Evolutionary conservation across 345 rosid species (phyloP), one percentile per base, ranked within the genome.

Genomic region (Hirschfeldia incana): DNA sequence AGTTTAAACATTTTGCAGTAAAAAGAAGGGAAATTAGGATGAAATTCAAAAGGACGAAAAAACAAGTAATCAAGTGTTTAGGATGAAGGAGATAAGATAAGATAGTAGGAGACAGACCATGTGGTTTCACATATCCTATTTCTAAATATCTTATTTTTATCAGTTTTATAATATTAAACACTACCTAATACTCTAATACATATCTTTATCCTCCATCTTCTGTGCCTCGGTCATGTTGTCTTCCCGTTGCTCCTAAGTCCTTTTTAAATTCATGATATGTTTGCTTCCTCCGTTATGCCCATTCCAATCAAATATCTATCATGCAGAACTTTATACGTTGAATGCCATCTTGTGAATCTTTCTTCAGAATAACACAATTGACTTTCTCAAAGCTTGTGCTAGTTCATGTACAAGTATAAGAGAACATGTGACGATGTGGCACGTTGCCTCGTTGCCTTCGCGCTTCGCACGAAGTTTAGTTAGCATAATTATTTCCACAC

Each of bases 31-130:
- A 67, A 76, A 44, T 13, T 32, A 28, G 27, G 55, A 62, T 46
- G 0, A 70, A 51, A 15, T 62, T 32, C 10, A 63, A 63, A 64
- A 33, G 27, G 57, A 77, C 34, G 29, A 46, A 61, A 51, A 34
- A 16, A 33, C 4, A 15, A 66, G 67, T 67, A 59, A 58, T 12
- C 15, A 57, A 57, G 62, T 49, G 63, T 60, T 46, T 61, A 53
- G 58, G 66, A 70, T 27, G 80, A 44, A 42, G 26, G 71, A 64
- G 72, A 70, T 78, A 65, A 78, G 73, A 32, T 57, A 72, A 60
- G 72, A 29, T 26, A 7, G 26, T 32, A 72, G 26, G 82, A 73
- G 69, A 78, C 73, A 78, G 8, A 59, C 74, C 82, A 78, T 78
- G 82, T 78, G 82, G 69, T 72, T 73, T 67, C 69, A 65, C n/a